Evolutionary conservation across 345 rosid species (phyloP).

Genomic region (Eucalyptus pauciflora): DNA sequence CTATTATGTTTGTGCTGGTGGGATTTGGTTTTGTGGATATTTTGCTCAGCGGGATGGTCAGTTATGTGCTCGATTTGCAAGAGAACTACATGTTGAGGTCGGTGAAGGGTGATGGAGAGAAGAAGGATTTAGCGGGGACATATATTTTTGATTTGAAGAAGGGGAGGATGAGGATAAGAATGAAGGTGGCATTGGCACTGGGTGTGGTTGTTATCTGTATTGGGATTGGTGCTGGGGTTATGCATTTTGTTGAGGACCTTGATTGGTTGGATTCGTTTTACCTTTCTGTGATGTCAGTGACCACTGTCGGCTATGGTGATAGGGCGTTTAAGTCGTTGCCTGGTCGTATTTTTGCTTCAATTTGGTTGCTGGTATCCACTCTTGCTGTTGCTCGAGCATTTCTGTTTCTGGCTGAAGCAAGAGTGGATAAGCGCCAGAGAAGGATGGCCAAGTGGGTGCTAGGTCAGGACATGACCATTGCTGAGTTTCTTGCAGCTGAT

Average conservation of each 20-base stretch:
- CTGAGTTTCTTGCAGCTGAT: slow-evolving; percentile 85
- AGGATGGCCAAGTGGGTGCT: slow-evolving; percentile 69
- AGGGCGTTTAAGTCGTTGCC: slow-evolving; percentile 52
- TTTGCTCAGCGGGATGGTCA: slow-evolving; percentile 72
- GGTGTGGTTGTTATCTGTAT: slow-evolving; percentile 78
- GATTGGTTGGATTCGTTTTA: slow-evolving; percentile 85
- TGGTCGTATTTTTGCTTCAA: slow-evolving; percentile 71
- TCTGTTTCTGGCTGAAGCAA: slow-evolving; percentile 71
- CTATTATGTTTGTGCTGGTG: slow-evolving; percentile 73
- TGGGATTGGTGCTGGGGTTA: slow-evolving; percentile 65
- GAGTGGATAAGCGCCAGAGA: slow-evolving; percentile 86
- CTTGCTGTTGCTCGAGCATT: slow-evolving; percentile 84
- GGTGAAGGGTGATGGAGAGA: slow-evolving; percentile 18
- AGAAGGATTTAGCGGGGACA: slow-evolving; percentile 23
- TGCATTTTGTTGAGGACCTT: slow-evolving; percentile 71
- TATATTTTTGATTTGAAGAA: slow-evolving; percentile 75
- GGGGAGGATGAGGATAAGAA: slow-evolving; percentile 93
- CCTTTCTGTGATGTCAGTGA: slow-evolving; percentile 92
- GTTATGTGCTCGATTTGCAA: slow-evolving; percentile 83
- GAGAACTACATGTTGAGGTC: slow-evolving; percentile 61
- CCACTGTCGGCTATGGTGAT: slow-evolving; percentile 90
- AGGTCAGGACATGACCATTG: slow-evolving; percentile 66
- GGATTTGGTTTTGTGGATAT: slow-evolving; percentile 82
- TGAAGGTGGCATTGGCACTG: slow-evolving; percentile 89
- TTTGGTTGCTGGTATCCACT: slow-evolving; percentile 89